Evolutionary conservation across 371 early-diverging fungal genomes (phyloP), one percentile per base, ranked within the genome.

Genomic region (Mortierella sp.): DNA sequence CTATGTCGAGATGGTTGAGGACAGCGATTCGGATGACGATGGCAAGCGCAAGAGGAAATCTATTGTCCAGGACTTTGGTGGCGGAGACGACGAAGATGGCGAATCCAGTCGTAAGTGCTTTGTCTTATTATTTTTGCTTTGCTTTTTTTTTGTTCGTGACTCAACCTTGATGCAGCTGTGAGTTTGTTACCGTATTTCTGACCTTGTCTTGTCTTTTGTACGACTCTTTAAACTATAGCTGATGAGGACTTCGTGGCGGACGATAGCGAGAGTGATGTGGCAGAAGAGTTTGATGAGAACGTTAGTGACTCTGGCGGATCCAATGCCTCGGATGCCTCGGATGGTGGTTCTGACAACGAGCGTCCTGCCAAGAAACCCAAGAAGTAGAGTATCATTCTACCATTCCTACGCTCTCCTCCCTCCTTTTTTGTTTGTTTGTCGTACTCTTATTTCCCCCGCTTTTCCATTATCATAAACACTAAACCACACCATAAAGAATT

Each of bases 211-310:
- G 48, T 70, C 44, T 50, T 28, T 70, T 31, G 77, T 24, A 13
- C 42, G 42, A 38, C 5, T 38, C 42, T n/a, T 5, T 5, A 38
- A 45, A 31, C 5, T 34, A 54, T 88, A 94, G 96, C 95, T 87
- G 97, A 97, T 89, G 96, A 96, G 90, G 97, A 96, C 90, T 98
- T 97, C 89, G 95, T 95, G 13, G 98, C 95, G 28, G 93, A 90
- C 47, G 96, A 94, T 14, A 93, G 91, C 63, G 96, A 93, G 80
- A 95, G 95, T 84, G 98, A 98, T 84, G 96, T 96, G 2, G 94
- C 94, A 13, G 97, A 98, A 86, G 99, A 98, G 83, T 98, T 92
- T 83, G 96, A 97, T 87, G 96, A 96, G 78, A 92, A 97, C 80
- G 92, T 90, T 19, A 82, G 87, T 44, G 88, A 90, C 81, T 88